Base-by-base conservation (phyloP, 768 basidiomycete genomes). In the Cystobasidiopsis lactophilus region DNA sequence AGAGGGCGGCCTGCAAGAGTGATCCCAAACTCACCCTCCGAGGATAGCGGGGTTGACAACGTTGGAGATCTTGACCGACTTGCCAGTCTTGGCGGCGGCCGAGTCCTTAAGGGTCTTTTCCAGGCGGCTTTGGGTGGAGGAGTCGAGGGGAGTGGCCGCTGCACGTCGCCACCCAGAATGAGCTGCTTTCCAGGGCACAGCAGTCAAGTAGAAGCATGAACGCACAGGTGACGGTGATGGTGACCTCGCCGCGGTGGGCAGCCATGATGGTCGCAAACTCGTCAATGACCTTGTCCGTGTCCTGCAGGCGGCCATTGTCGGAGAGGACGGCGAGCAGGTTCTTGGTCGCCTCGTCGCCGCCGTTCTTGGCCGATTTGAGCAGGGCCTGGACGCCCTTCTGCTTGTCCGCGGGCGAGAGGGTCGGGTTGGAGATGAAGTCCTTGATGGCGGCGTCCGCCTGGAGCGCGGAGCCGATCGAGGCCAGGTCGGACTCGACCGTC, bases 31-130 rank as follows among this genome's bases (percentile, higher is more conserved):
- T 7, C 33, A 35, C 33, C 93, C 93, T 53, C 91, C 93, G 57
- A 96, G 69, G 53, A 95, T 72, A n/a, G 77, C 70, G 40, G 86
- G 78, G 72, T 95, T 88, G 64, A 95, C 86, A 77, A 89, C 89
- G 76, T 96, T 93, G 57, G 76, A 73, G 52, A 98, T 68, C 69
- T 88, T 89, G 60, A 98, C 65, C 16, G 76, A 72, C 72, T 95
- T 96, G 33, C 85, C 83, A 60, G 79, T 72, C 69, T 82, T 78
- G 26, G 80, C 91, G 33, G 80, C 72, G 71, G 85, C 77, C 24
- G 82, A 83, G 64, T 76, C 75, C 75, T 83, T 93, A 66, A 98
- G 73, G 33, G 80, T 68, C 43, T 78, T 71, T 72, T 96, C 91
- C 56, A 98, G 74, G 56, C 80, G 76, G 52, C 72, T 71, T 53